Percentiles rank a stretch among this genome's conserved stretches.
Conservation (phyloP, 768 basidiomycete genomes). For the Leccinum barrowsii region DNA sequence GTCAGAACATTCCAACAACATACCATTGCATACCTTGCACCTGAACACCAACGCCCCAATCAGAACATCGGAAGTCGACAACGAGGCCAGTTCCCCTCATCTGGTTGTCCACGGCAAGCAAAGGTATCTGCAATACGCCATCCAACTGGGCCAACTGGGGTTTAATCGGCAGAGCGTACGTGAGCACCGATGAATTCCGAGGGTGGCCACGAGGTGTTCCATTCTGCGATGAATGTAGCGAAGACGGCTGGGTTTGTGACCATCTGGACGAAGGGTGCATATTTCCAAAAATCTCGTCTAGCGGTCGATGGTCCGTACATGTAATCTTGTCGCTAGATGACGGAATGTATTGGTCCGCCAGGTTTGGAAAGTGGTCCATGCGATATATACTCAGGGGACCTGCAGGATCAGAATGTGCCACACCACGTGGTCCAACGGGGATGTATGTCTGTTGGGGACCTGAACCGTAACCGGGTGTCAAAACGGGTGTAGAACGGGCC, state of each 20-base stretch:
- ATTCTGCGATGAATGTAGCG: neutral
- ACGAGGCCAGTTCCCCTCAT: slow-evolving; percentile 16
- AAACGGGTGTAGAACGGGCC: neutral
- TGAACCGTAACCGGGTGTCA: neutral
- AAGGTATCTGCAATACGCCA: slow-evolving; percentile 19
- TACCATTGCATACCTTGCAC: slow-evolving; percentile 15
- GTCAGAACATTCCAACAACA: neutral
- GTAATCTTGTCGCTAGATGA: slow-evolving; percentile 29
- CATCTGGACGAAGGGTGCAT: neutral
- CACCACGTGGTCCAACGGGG: neutral
- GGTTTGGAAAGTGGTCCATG: neutral
- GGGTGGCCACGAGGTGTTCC: slow-evolving; percentile 1
- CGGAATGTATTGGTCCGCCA: slow-evolving; percentile 24
- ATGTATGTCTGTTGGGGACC: neutral
- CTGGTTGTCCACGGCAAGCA: slow-evolving; percentile 23
- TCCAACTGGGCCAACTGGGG: slow-evolving; percentile 20
- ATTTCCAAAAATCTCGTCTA: slow-evolving; percentile 26
- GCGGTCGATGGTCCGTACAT: slow-evolving; percentile 25
- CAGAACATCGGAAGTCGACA: slow-evolving; percentile 19
- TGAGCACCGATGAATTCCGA: slow-evolving; percentile 3
- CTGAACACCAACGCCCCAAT: slow-evolving; percentile 22
- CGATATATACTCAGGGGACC: neutral
- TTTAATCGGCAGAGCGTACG: slow-evolving; percentile 19
- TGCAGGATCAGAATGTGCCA: neutral
- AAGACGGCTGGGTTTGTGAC: slow-evolving; percentile 1